Percentiles rank a stretch among this genome's conserved stretches.
These are phyloP conservation scores for Diutina rugosa DNA, from an alignment of 1,139 yeast genomes.

Conservation along the genomic window DNA sequence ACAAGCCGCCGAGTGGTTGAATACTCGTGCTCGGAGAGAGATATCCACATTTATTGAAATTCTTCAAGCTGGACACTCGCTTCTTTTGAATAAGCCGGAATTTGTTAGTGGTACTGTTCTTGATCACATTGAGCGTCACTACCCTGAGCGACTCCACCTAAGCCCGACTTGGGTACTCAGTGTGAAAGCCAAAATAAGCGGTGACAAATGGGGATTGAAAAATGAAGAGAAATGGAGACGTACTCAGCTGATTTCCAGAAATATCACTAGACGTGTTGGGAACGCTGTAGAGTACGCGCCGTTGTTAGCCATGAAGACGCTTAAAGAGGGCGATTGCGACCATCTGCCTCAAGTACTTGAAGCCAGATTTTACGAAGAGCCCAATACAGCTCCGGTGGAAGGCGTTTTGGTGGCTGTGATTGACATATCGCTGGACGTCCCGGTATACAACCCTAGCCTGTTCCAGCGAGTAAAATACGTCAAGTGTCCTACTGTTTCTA, in stretches of 20 bases:
- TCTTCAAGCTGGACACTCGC: conserved; percentile 52
- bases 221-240: conserved; percentile 63
- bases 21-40: conserved; percentile 13
- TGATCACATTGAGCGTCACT: conserved; percentile 40
- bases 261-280: conserved; percentile 19
- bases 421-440: conserved; percentile 66
- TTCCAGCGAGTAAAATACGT: conserved; percentile 43
- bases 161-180: conserved; percentile 55
- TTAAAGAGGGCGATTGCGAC: conserved; percentile 46
- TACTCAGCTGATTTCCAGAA: conserved; percentile 35
- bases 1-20: conserved; percentile 14
- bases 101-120: conserved; percentile 49
- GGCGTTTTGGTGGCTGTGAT: conserved; percentile 43
- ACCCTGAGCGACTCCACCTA: conserved; percentile 34
- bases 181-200: conserved; percentile 46
- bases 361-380: conserved; percentile 19
- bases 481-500: conserved; percentile 70
- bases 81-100: conserved; percentile 54
- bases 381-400: conserved; percentile 6
- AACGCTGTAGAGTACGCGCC: conserved; percentile 26
- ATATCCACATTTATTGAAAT: conserved; percentile 26
- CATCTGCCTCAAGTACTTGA: conserved; percentile 54
- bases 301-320: conserved; percentile 62
- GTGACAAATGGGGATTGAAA: conserved; percentile 71
- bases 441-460: conserved; percentile 56